Base-by-base conservation (phyloP, 257 asterid genomes). In the Nicotiana tomentosiformis region DNA sequence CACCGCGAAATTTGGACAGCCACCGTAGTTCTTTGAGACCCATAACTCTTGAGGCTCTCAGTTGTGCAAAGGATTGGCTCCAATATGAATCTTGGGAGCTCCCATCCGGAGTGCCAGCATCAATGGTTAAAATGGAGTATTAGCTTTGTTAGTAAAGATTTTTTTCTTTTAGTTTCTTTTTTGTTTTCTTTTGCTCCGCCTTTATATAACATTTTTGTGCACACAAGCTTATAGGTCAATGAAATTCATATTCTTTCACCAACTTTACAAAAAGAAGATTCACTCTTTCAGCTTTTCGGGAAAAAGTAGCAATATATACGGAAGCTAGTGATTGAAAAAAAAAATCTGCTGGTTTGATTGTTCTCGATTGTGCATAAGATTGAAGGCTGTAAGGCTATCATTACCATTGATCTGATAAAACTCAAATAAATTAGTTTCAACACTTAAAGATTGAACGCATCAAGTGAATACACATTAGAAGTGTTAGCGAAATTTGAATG, bases 61-160 rank as follows among this genome's bases (percentile, higher is more conserved):
- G 92, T 29, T 96, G 97, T 84, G 81, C 95, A 0, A 94, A 93
- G 87, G 98, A 96, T 82, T 96, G 99, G 99, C 90, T 93, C 80
- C 91, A 82, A 77, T 84, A 87, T 70, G 85, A 81, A 46, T 66
- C 88, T 60, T 69, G 85, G 37, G 88, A 83, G 64, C 26, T 29
- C 33, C 68, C 83, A 46, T 74, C 32, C n/a, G 83, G 82, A 51
- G 81, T 17, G 20, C 55, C 84, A 64, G 37, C 84, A 5, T 81
- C 86, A 66, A 39, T 58, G 67, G 89, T 86, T n/a, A 77, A 88
- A 78, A 78, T 86, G n/a, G 91, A 87, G 57, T 55, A 12, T 56
- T 81, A 82, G 88, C 23, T 46, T 43, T 65, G 15, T 64, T 62
- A 62, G 77, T 62, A 80, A 17, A 64, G 46, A 10, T 80, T 20